Evolutionary conservation across 2,329 filamentous ascomycete genomes (phyloP).

Genomic region (Ceratocystiopsis sp.): DNA sequence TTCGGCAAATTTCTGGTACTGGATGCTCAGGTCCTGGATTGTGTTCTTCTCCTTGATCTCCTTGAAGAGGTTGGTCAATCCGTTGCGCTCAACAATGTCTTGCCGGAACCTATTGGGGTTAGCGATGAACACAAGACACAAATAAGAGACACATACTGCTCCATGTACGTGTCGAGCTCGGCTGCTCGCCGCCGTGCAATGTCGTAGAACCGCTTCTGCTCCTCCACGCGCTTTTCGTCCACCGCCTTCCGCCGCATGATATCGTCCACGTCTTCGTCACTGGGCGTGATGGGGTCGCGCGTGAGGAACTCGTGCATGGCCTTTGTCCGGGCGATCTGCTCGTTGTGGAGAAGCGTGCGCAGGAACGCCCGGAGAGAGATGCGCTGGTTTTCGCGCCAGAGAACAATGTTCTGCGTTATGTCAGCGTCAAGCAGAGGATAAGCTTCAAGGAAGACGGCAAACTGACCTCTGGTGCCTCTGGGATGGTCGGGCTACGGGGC

Average conservation of each 20-base stretch:
- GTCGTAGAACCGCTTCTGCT: conserved; percentile 90
- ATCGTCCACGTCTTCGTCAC: conserved; percentile 70
- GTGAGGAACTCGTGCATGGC: conserved; percentile 76
- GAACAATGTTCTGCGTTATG: conserved; percentile 20
- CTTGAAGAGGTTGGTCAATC: conserved; percentile 77
- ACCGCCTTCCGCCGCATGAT: conserved; percentile 63
- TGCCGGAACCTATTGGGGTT: conserved; percentile 36
- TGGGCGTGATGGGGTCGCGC: conserved; percentile 51
- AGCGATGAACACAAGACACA: neutral
- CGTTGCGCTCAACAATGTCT: conserved; percentile 55
- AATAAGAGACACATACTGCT: conserved; percentile 45
- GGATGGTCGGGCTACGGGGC: conserved; percentile 14
- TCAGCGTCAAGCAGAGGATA: neutral
- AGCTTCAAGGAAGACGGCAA: neutral
- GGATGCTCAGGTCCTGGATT: conserved; percentile 75
- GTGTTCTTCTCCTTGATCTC: conserved; percentile 84
- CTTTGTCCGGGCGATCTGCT: conserved; percentile 65
- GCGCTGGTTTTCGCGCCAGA: conserved; percentile 79
- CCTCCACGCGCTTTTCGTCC: conserved; percentile 76
- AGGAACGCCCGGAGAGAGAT: conserved; percentile 84
- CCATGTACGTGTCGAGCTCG: conserved; percentile 96
- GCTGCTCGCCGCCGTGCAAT: conserved; percentile 79
- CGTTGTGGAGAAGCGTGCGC: conserved; percentile 70
- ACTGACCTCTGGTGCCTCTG: conserved; percentile 11
- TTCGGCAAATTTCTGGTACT: conserved; percentile 96